Base-by-base conservation (phyloP, 768 basidiomycete genomes). In the Tulasnella sp. region DNA sequence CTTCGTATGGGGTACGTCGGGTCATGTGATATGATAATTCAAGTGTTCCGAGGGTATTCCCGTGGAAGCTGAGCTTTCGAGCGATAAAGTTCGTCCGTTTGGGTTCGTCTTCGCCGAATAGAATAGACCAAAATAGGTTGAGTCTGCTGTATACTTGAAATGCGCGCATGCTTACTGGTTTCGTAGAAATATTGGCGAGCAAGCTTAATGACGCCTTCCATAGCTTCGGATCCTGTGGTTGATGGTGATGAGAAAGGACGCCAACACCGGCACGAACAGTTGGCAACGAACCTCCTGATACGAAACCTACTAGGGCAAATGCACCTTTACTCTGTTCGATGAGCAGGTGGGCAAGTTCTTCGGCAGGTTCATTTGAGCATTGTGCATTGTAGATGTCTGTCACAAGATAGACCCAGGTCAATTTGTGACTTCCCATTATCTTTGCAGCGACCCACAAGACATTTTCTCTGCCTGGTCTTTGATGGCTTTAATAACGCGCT, bases 341-440 rank as follows among this genome's bases (percentile, higher is more conserved):
- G 34, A 96, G 85, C 21, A 88, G 83, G 58, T 90, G 88, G 1
- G 94, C 94, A 36, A 97, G 88, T 74, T 91, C 89, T 83, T 96
- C 94, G 16, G 95, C 94, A 74, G 94, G 93, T 76, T 90, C 88
- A 81, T 91, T 95, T 10, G 93, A 92, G 27, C 95, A 84, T 83
- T 95, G 94, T 90, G 94, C 92, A 81, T 93, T 95, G 83, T 95
- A 96, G 7, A 94, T 92, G 88, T 95, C 94, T 95, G 39, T 52
- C 14, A 18, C 44, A 44, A 0, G 48, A 4, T 21, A 34, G n/a
- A 19, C 8, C 12, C 34, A 36, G 21, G n/a, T n/a, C n/a, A n/a
- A n/a, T n/a, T n/a, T n/a, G n/a, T n/a, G 9, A 27, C 27, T 62
- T 34, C 7, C 19, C 21, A 36, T 24, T n/a, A 34, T 27, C 19